These are phyloP conservation scores for Spergularia bocconei DNA, from an alignment of 148 eudicot genomes.

Conservation along the genomic window DNA sequence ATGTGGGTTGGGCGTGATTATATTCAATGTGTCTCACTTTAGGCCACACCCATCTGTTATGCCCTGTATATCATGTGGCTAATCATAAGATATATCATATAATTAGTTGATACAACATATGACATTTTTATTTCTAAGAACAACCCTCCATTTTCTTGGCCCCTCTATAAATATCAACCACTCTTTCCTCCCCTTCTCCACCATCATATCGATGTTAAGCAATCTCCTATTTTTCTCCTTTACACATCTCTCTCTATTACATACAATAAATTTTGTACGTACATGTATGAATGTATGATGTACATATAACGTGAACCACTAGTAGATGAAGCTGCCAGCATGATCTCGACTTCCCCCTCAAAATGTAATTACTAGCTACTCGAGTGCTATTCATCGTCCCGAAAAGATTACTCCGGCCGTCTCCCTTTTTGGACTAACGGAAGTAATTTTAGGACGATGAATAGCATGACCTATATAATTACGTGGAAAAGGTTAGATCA, in stretches of 20 bases:
- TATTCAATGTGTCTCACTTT: slow-evolving; percentile 34
- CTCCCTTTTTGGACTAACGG: too few relatives aligned
- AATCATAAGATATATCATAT: slow-evolving; percentile 23
- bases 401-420: too few relatives aligned
- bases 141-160: neutral
- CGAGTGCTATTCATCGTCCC: too few relatives aligned
- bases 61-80: slow-evolving; percentile 23
- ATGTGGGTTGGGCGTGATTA: slow-evolving; percentile 33
- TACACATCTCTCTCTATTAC: neutral
- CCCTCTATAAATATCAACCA: slow-evolving; percentile 22
- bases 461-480: neutral
- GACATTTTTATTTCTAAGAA: neutral
- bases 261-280: neutral
- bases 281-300: neutral
- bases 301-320: slow-evolving; percentile 33
- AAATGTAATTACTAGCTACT: neutral
- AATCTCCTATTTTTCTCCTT: neutral
- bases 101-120: slow-evolving; percentile 6
- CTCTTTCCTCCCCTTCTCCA: neutral
- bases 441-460: too few relatives aligned
- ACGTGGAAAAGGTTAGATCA: slow-evolving; percentile 52
- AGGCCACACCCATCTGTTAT: slow-evolving; percentile 25
- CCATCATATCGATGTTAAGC: neutral
- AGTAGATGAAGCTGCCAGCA: slow-evolving; percentile 96
- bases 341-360: slow-evolving; percentile 61